Evolutionary conservation across 345 rosid genomes (phyloP).

Genomic region (Chamaenerion angustifolium): DNA sequence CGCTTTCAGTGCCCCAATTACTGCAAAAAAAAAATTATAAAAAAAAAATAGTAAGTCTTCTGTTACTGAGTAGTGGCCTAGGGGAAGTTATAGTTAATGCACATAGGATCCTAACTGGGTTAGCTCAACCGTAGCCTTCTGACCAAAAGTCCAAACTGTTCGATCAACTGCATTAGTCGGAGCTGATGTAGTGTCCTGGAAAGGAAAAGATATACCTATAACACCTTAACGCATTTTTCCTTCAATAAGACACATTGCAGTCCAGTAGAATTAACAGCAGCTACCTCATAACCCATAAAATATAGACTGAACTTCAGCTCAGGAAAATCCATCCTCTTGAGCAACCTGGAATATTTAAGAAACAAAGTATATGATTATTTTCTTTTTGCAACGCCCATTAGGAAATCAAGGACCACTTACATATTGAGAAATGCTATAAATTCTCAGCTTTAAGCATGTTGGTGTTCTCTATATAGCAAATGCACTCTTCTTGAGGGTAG

Average conservation of each 20-base stretch:
- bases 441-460: too few species aligned
- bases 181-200: constrained; percentile 56
- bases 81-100: not conserved
- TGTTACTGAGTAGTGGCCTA: too few species aligned
- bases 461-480: too few species aligned
- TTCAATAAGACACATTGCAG: not conserved
- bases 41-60: not conserved
- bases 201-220: not conserved
- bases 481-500: too few species aligned
- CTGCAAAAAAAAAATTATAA: constrained; percentile 32
- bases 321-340: constrained; percentile 79
- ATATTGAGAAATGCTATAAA: too few species aligned
- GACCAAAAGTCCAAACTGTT: constrained; percentile 74
- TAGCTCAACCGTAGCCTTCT: constrained; percentile 70
- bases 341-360: constrained; percentile 34
- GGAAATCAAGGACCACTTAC: too few species aligned
- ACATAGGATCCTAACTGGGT: constrained; percentile 43
- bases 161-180: constrained; percentile 64
- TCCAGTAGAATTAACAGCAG: not conserved
- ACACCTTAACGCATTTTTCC: not conserved
- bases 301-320: constrained; percentile 86
- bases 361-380: not conserved
- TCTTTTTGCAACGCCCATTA: too few species aligned
- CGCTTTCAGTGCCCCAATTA: constrained; percentile 93
- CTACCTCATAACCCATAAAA: constrained; percentile 91